Percentiles rank a stretch among this genome's conserved stretches.
These are phyloP conservation scores for Neofusicoccum parvum DNA, from an alignment of 2,329 filamentous ascomycete species.

Conservation along the genomic window DNA sequence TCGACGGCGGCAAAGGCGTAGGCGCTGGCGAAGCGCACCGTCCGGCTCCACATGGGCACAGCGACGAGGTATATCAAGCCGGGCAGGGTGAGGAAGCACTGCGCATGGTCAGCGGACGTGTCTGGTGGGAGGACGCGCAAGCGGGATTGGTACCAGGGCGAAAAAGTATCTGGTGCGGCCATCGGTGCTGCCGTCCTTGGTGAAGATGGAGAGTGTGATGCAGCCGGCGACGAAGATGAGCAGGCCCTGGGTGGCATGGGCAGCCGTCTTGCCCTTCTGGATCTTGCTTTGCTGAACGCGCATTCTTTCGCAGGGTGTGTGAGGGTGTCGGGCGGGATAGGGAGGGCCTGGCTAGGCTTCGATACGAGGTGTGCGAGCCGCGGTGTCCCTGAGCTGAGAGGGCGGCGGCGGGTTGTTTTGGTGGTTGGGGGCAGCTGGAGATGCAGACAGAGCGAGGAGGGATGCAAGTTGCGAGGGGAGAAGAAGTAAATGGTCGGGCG, in stretches of 20 bases:
- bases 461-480: background rate
- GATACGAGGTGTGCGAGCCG: constrained; percentile 7
- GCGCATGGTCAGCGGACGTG: constrained; percentile 6
- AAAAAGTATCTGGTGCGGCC: constrained; percentile 60
- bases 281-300: constrained; percentile 39
- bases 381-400: constrained; percentile 3
- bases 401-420: background rate
- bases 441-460: background rate
- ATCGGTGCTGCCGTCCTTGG: constrained; percentile 55
- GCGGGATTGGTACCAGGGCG: constrained; percentile 51
- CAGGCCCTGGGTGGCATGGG: constrained; percentile 57
- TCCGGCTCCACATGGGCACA: constrained; percentile 63
- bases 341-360: constrained; percentile 6
- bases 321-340: background rate
- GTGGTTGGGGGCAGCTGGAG: background rate
- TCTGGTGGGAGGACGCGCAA: background rate
- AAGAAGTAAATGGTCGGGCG: background rate
- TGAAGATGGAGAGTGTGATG: constrained; percentile 61
- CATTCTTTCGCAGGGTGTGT: background rate
- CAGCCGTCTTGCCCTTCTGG: constrained; percentile 58
- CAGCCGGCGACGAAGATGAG: constrained; percentile 62
- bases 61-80: constrained; percentile 62
- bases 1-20: constrained; percentile 63
- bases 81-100: constrained; percentile 64
- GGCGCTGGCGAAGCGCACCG: constrained; percentile 60